Evolutionary conservation across 2,329 filamentous ascomycete genomes (phyloP), one percentile per base, ranked within the genome.

Genomic region (Paraphaeosphaeria minitans): DNA sequence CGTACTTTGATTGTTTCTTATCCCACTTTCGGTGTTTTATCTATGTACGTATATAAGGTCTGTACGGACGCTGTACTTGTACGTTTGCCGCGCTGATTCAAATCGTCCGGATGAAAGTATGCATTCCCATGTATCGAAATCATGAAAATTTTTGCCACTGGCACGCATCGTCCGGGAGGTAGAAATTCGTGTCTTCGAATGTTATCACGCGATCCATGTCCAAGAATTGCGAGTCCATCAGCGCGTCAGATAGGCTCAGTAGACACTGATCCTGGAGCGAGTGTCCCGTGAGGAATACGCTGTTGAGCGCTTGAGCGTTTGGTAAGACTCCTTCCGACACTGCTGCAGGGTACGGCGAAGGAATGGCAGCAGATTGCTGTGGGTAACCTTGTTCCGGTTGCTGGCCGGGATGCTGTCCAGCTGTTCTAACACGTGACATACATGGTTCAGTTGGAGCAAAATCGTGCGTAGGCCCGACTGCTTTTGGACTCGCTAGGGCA

Each of bases 121-220:
- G 5, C 10, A 31, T 31, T 6, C 6, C 29, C 13, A 39, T 2
- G 35, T 39, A n/a, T 16, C 13, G 13, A 6, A 4, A 22, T 43
- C n/a, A 43, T 22, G 19, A 43, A 12, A 22, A 19, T 2, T 19
- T 43, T 22, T 70, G 59, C 71, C 71, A 74, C 45, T 65, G 59
- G 46, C 66, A 70, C 4, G 65, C 66, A 60, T 74, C 71, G 2
- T 69, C 69, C 4, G 72, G 72, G 7, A 74, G 48, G 31, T 68
- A 68, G 41, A 75, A 75, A 47, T 74, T 75, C 14, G 70, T 67
- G 39, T 75, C 71, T 41, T 75, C 72, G 53, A 75, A 75, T 2
- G 72, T 75, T 19, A 75, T 75, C 0, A 75, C 72, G 0, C 72
- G 66, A 53, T 75, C 72, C 68, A 75, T 69, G 24, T 68, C 72